Percentiles rank a stretch among this genome's conserved stretches.
phyloP scores from a whole-genome alignment of 768 basidiomycete species.

The Tremella mesenterica region DNA sequence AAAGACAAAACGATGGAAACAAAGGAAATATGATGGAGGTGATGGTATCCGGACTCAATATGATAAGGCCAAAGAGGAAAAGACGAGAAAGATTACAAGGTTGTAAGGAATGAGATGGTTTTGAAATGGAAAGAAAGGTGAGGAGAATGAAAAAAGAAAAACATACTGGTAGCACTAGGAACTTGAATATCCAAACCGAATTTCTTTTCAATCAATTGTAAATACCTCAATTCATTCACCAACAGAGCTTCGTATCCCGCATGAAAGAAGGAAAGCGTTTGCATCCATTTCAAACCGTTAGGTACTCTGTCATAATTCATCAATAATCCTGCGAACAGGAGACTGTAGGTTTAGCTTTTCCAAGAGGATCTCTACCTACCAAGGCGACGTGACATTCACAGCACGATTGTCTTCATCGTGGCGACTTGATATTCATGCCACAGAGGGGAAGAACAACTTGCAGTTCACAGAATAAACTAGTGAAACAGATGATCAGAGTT shows the following conservation, averaged over 20 bases:
- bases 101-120: neutral
- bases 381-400: neutral
- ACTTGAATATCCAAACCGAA: conserved; percentile 96
- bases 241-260: conserved; percentile 94
- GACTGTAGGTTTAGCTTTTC: conserved; percentile 50
- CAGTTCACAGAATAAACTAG: no score
- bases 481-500: no score
- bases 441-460: no score
- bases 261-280: conserved; percentile 94
- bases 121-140: neutral
- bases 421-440: no score
- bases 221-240: conserved; percentile 92
- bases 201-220: conserved; percentile 86
- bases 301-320: conserved; percentile 86
- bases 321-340: conserved; percentile 88
- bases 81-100: no score
- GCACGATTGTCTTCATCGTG: no score
- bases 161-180: conserved; percentile 71
- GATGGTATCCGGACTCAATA: no score
- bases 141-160: neutral
- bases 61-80: no score
- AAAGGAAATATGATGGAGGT: no score
- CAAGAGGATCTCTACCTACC: neutral
- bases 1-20: no score
- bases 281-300: conserved; percentile 67